phyloP scores from a whole-genome alignment of 495 filamentous ascomycete genomes.

The Cercophora newfieldiana region DNA sequence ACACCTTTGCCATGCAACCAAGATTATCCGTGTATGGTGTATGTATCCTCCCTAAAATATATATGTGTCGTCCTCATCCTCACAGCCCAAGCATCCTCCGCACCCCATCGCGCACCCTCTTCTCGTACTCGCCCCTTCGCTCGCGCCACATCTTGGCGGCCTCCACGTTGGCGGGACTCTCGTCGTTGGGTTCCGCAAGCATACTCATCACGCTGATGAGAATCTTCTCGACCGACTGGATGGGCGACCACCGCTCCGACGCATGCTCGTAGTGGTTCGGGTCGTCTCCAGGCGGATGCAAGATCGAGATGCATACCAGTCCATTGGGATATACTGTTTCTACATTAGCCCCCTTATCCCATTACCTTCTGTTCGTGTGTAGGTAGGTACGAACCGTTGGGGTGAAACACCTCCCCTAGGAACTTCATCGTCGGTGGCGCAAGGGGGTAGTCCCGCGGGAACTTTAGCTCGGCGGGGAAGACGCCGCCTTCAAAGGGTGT shows the following conservation, averaged over 20 bases:
- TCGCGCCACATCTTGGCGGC: slow-evolving; percentile 99
- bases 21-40: neutral
- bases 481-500: slow-evolving; percentile 95
- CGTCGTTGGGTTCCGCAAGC: slow-evolving; percentile 97
- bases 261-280: slow-evolving; percentile 98
- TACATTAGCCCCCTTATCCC: neutral
- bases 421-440: slow-evolving; percentile 95
- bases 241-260: slow-evolving; percentile 91
- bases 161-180: slow-evolving; percentile 97
- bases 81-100: slow-evolving; percentile 55
- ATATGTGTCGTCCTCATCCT: slow-evolving; percentile 3
- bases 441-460: slow-evolving; percentile 94
- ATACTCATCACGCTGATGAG: slow-evolving; percentile 98
- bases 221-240: slow-evolving; percentile 98
- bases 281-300: slow-evolving; percentile 97
- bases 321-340: slow-evolving; percentile 83
- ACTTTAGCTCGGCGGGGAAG: slow-evolving; percentile 91
- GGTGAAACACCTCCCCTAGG: slow-evolving; percentile 88
- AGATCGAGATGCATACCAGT: slow-evolving; percentile 94
- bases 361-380: slow-evolving; percentile 17
- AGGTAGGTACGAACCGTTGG: slow-evolving; percentile 83
- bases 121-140: slow-evolving; percentile 78
- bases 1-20: slow-evolving; percentile 16
- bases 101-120: slow-evolving; percentile 76
- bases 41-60: neutral